Evolutionary conservation across 192 early-diverging fungal genomes (phyloP).

Genomic region (Chytriomyces hyalinus): DNA sequence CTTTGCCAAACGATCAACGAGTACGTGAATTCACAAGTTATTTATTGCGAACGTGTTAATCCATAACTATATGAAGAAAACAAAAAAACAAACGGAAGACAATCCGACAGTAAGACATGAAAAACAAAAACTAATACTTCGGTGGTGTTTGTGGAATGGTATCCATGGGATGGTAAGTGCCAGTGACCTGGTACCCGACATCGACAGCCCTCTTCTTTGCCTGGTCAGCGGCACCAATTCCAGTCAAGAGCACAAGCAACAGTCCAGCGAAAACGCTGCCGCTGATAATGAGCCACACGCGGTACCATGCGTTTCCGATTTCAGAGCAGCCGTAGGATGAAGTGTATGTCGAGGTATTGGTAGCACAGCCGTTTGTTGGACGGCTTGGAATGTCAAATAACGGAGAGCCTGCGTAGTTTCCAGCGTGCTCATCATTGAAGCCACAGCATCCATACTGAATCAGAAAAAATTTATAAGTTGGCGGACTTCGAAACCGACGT

Average conservation of each 20-base stretch:
- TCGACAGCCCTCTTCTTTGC: slow-evolving; percentile 6
- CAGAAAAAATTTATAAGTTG: neutral
- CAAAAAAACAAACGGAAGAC: too few species aligned
- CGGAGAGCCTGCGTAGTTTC: neutral
- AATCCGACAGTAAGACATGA: too few species aligned
- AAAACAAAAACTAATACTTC: too few species aligned
- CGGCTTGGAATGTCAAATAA: slow-evolving; percentile 1
- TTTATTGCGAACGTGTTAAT: too few species aligned
- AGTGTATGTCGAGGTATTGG: neutral
- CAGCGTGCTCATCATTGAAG: neutral
- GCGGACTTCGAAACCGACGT: neutral
- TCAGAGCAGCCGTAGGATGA: neutral
- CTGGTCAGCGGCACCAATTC: slow-evolving; percentile 19
- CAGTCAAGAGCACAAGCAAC: slow-evolving; percentile 16
- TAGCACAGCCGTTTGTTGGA: slow-evolving; percentile 3
- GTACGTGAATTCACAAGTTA: too few species aligned
- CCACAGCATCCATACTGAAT: slow-evolving; percentile 23
- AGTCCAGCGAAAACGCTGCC: slow-evolving; percentile 10
- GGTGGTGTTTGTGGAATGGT: too few species aligned
- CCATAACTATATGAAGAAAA: too few species aligned
- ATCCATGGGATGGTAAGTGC: too few species aligned
- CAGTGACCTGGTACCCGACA: slow-evolving; percentile 25
- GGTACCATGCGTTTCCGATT: slow-evolving; percentile 20
- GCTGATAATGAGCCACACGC: slow-evolving; percentile 5
- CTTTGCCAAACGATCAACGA: too few species aligned